Conservation (phyloP, 768 basidiomycete genomes). For the Russula compacta region DNA sequence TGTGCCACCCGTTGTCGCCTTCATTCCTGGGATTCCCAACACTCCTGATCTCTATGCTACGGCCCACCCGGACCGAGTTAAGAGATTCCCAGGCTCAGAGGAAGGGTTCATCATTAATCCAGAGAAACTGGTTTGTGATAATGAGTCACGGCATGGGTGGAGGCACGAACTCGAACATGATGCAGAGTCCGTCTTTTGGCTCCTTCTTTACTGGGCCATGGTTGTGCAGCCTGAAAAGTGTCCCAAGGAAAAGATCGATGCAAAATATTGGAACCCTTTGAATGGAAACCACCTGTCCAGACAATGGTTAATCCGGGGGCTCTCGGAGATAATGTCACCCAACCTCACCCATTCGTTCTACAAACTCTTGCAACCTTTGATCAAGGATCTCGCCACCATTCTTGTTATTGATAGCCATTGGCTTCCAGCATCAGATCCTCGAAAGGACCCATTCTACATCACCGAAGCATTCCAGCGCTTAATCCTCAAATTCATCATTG, state of each 20-base stretch:
- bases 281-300: too few relatives aligned
- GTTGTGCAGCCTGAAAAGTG: background rate
- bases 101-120: too few relatives aligned
- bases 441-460: background rate
- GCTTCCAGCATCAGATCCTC: background rate
- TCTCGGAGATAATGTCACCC: too few relatives aligned
- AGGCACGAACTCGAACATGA: background rate
- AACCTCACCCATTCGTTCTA: background rate
- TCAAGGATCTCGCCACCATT: background rate
- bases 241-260: background rate
- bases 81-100: too few relatives aligned
- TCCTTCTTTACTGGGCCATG: slow-evolving; percentile 1
- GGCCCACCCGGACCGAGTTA: too few relatives aligned
- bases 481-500: background rate
- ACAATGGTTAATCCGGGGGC: too few relatives aligned
- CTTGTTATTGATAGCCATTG: background rate
- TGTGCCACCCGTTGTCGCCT: background rate
- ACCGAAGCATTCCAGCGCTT: background rate
- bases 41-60: too few relatives aligned
- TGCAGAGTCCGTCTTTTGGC: slow-evolving; percentile 3
- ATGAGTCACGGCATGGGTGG: too few relatives aligned
- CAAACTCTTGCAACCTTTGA: background rate
- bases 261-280: too few relatives aligned
- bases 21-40: too few relatives aligned
- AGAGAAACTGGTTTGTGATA: too few relatives aligned